phyloP scores from a whole-genome alignment of 1,284 basidiomycete species.

The Cryptococcus maquisensis region DNA sequence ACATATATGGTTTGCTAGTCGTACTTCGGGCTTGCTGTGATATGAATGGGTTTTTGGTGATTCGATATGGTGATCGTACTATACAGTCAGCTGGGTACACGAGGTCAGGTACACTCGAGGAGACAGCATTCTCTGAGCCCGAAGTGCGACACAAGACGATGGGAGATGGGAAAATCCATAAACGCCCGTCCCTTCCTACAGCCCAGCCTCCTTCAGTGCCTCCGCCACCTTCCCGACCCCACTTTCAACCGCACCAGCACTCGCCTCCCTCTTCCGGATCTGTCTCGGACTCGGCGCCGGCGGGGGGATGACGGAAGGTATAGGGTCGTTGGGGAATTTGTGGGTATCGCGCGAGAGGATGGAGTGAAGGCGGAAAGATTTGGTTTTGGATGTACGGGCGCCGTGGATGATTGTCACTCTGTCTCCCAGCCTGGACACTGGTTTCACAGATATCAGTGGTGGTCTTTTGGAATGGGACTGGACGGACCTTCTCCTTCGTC shows the following conservation, averaged over 20 bases:
- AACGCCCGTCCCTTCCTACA: neutral
- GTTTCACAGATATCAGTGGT: neutral
- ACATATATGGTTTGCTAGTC: no score
- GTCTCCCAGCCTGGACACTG: slow-evolving; percentile 35
- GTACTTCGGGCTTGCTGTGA: no score
- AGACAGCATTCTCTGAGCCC: no score
- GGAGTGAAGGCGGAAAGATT: slow-evolving; percentile 26
- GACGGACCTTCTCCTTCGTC: slow-evolving; percentile 37
- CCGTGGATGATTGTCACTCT: slow-evolving; percentile 37
- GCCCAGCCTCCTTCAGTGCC: neutral
- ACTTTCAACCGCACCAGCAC: neutral
- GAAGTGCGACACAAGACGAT: no score
- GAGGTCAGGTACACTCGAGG: no score
- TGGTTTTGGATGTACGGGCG: slow-evolving; percentile 27
- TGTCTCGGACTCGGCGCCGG: slow-evolving; percentile 11
- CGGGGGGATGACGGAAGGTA: slow-evolving; percentile 7
- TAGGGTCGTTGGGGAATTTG: slow-evolving; percentile 11
- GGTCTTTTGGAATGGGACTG: neutral
- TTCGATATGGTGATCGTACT: no score
- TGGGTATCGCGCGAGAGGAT: slow-evolving; percentile 14
- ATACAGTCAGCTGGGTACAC: no score
- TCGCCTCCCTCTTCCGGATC: slow-evolving; percentile 1
- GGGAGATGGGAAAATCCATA: no score
- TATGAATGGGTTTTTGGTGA: no score
- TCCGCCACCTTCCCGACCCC: neutral